Base-by-base conservation (phyloP, 2,329 filamentous ascomycete species). In the Coleophoma cylindrospora region DNA sequence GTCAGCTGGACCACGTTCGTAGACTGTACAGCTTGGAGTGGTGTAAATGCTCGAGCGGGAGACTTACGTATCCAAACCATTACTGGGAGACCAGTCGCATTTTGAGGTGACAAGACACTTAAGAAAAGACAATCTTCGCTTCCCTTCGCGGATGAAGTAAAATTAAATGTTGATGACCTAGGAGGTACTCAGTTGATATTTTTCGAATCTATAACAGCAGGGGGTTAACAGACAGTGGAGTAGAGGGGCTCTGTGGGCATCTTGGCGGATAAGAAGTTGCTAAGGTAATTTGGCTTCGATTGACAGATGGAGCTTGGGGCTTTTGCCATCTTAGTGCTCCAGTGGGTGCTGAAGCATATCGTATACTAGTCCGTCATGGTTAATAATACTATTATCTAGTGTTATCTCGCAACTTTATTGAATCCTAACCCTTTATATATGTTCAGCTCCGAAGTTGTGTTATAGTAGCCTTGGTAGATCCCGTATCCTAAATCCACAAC, bases 401-500 rank as follows among this genome's bases (percentile, higher is more conserved):
- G 3, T 17, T 6, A 33, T 32, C 32, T 37, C 13, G 14, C n/a
- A n/a, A 43, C 14, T 17, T 46, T 21, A 40, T 43, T 32, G 10
- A 17, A 17, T n/a, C 36, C 52, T 43, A 64, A 73, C 73, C 74
- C 72, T 60, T 69, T 72, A 64, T 68, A 77, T 27, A 68, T 61
- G 50, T 77, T 75, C 10, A 76, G 45, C 2, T 66, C 64, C 10
- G 61, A 68, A 0, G 65, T 64, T 4, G 60, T 17, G 52, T 76
- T 67, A 38, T 68, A 63, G 34, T 61, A 64, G 10, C 74, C 75
- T 52, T 70, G 60, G 53, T 78, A 78, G 17, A 63, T 61, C 9
- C 66, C 66, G 50, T 78, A 78, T 9, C 68, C 73, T 1, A 77
- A 57, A 54, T 77, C 68, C 19, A 76, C 71, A 8, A 45, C 43